These are phyloP conservation scores for Bolboschoenoplectus hybrid DNA, from an alignment of 202 grass and related monocot genomes.

Conservation along the genomic window DNA sequence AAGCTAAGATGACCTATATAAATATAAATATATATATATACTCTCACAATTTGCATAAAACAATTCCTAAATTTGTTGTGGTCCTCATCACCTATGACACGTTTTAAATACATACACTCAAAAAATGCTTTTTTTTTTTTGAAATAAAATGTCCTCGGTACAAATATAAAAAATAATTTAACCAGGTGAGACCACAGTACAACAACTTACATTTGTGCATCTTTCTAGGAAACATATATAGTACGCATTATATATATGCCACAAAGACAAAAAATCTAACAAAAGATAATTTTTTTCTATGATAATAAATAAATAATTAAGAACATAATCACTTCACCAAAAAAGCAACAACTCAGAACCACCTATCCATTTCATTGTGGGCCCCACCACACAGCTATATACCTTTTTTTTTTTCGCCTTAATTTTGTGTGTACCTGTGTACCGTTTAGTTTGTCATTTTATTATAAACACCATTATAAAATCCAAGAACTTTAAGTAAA, in stretches of 20 bases:
- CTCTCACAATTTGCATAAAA: not conserved
- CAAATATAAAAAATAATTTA: conserved; percentile 7
- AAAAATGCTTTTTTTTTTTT: not conserved
- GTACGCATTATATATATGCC: not conserved
- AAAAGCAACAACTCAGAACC: not conserved
- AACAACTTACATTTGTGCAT: not conserved
- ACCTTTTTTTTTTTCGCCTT: not conserved
- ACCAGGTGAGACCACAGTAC: not conserved
- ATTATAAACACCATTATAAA: not conserved
- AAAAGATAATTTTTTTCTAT: not conserved
- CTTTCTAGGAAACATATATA: not conserved
- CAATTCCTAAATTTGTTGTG: not conserved
- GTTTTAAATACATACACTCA: not conserved
- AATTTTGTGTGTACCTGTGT: conserved; percentile 19
- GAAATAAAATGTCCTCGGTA: not conserved
- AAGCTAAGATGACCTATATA: not conserved
- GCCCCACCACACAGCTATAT: not conserved
- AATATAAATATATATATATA: not conserved
- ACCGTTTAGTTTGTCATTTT: not conserved
- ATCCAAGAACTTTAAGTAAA: not conserved
- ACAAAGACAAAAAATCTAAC: conserved; percentile 4
- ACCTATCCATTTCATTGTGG: not conserved
- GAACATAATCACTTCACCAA: not conserved
- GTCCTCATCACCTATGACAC: conserved; percentile 25
- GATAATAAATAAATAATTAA: not conserved